Evolutionary conservation across 257 asterid genomes (phyloP), one percentile per base, ranked within the genome.

Genomic region (Solanum paucissectum): DNA sequence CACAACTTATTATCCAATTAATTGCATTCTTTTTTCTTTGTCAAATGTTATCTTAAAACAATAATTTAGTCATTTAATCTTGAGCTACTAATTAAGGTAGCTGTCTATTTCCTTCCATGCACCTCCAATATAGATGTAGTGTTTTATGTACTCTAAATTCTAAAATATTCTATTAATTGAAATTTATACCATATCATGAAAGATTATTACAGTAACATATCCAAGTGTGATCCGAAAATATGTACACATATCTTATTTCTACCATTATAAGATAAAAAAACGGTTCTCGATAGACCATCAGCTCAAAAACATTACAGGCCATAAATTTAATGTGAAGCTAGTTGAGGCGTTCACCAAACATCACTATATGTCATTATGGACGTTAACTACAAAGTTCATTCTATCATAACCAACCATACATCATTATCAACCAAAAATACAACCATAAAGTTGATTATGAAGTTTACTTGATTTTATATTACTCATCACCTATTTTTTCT

Each of bases 231-330:
- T 52, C 0, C 9, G 0, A 52, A 52, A 33, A 66, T 2, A 66
- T 25, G 7, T 66, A 66, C 4, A 27, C 9, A 13, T 6, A 27
- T 12, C 1, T 27, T 6, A 12, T 27, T 27, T 0, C 2, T 27
- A 6, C 6, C 1, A 3, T 13, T 1, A 5, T 68, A 32, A 68
- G 11, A 14, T 27, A 27, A 3, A 27, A 13, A 68, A 7, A 29
- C 0, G 0, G 2, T 29, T 68, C 4, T 2, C 73, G 1, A 64
- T 64, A 64, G 0, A 13, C 1, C 10, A 3, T 3, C 5, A 6
- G 1, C 38, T 68, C 3, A 29, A 29, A 29, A 7, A 68, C 9
- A 64, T 64, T 64, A 25, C 11, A 0, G 4, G 4, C 55, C 46
- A 34, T 72, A 72, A 34, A 21, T 37, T 21, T 36, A 74, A 74